Base-by-base conservation (phyloP, 2,329 filamentous ascomycete genomes). In the Mycosphaerella arachidis region DNA sequence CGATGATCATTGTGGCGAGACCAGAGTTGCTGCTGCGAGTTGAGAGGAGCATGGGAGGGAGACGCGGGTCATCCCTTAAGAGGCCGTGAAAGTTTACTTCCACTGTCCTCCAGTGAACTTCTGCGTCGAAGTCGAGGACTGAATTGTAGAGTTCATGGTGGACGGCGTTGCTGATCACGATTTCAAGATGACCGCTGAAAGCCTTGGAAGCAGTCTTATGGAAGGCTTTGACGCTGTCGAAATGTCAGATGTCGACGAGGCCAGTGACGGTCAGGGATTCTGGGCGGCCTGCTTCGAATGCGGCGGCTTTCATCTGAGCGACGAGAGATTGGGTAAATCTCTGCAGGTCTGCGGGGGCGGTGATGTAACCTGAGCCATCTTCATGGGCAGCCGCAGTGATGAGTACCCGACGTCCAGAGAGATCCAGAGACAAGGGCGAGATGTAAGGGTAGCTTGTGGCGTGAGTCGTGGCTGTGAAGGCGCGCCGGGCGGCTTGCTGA, bases 71-170 rank as follows among this genome's bases (percentile, higher is more conserved):
- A 69, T 56, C 18, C 18, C 66, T 51, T 61, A 70, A 73, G 9
- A 64, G 70, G 0, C 82, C 82, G 37, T 76, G 77, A 29, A 82
- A 65, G 63, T 84, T 84, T 59, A 82, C 77, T 10, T 61, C 48
- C 27, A 27, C 37, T 24, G 75, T 75, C 31, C 64, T 66, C 77
- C 78, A 81, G 76, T 80, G 84, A 13, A 77, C 76, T 1, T 73
- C 71, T 1, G 67, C 60, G 29, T 72, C 69, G 2, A 61, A 63
- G 12, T 72, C 68, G 24, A 57, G 59, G 1, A 73, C 53, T 0
- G 62, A 60, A 5, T 30, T 51, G 29, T 53, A 54, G 10, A 51
- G 50, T 16, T 56, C 61, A 1, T 66, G 56, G 46, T 57, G 52
- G 16, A 73, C 75, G 4, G 73, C 73, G 46, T 77, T 76, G 50